Evolutionary conservation across 345 rosid species (phyloP).

Genomic region (Aethionema arabicum): DNA sequence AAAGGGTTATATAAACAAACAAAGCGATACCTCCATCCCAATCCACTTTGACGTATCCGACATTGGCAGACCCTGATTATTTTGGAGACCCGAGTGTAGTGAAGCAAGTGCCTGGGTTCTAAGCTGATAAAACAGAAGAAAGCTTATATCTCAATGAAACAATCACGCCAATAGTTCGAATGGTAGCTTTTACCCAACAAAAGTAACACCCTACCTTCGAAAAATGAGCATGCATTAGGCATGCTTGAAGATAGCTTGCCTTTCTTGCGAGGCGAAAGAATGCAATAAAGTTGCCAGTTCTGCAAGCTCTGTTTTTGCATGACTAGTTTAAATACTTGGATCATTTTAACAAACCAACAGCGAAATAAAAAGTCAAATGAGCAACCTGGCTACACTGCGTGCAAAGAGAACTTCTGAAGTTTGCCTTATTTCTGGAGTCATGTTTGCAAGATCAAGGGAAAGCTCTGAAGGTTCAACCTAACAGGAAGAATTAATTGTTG

Average conservation of each 20-base stretch:
- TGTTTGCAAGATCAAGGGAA: conserved; percentile 95
- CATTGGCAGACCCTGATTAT: conserved; percentile 89
- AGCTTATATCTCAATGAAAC: conserved; percentile 17
- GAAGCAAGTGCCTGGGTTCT: conserved; percentile 92
- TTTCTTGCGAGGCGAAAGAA: conserved; percentile 91
- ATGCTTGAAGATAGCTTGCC: conserved; percentile 94
- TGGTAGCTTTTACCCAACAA: conserved; percentile 21
- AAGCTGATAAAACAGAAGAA: conserved; percentile 54
- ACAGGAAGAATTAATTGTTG: conserved; percentile 31
- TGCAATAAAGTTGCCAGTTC: conserved; percentile 81
- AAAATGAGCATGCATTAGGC: conserved; percentile 99
- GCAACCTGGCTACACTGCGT: conserved; percentile 88
- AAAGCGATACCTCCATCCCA: conserved; percentile 74
- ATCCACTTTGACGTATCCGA: conserved; percentile 75
- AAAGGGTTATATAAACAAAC: conserved; percentile 12
- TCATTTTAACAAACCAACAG: conserved; percentile 31
- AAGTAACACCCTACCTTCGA: conserved; percentile 59
- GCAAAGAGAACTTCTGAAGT: conserved; percentile 88
- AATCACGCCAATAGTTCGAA: conserved; percentile 19
- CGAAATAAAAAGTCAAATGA: conserved; percentile 23
- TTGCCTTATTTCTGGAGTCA: conserved; percentile 94
- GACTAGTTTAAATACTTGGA: conserved; percentile 37
- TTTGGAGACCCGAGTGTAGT: conserved; percentile 76
- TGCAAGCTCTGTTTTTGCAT: conserved; percentile 71
- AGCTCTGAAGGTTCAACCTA: conserved; percentile 99